phyloP scores from a whole-genome alignment of 2,329 filamentous ascomycete species.

The Pezicula carpinea region DNA sequence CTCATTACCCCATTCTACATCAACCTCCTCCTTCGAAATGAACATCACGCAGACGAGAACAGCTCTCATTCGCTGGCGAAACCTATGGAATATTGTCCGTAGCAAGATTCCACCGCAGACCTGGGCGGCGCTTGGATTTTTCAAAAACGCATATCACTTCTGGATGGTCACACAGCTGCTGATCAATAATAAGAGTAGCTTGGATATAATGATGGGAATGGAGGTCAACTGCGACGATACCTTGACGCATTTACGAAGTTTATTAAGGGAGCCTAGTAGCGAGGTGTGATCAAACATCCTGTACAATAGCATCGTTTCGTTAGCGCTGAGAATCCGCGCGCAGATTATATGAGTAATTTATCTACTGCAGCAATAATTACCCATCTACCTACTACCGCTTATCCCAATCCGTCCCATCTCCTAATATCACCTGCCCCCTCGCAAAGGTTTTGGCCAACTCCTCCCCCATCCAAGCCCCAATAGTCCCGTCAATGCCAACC shows the following conservation, averaged over 20 bases:
- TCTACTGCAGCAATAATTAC: background rate
- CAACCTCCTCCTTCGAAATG: constrained; percentile 4
- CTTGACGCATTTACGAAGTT: constrained; percentile 9
- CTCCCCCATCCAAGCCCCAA: constrained; percentile 12
- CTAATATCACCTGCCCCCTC: constrained; percentile 10
- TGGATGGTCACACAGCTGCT: constrained; percentile 20
- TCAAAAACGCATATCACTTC: constrained; percentile 19
- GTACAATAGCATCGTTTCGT: too few relatives aligned
- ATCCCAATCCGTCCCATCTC: constrained; percentile 8
- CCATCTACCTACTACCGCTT: background rate
- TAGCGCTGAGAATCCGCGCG: too few relatives aligned
- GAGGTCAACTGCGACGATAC: constrained; percentile 21
- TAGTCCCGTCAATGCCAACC: constrained; percentile 7
- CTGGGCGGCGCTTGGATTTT: constrained; percentile 16
- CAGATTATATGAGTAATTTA: too few relatives aligned
- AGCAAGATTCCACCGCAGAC: constrained; percentile 7
- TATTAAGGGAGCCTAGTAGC: constrained; percentile 8
- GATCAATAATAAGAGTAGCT: constrained; percentile 16
- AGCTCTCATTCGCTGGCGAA: constrained; percentile 17
- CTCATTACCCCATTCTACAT: constrained; percentile 1
- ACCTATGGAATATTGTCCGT: constrained; percentile 16
- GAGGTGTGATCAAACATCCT: too few relatives aligned
- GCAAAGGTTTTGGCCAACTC: constrained; percentile 5
- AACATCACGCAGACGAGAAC: constrained; percentile 14
- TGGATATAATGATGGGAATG: constrained; percentile 15